Percentiles rank a stretch among this genome's conserved stretches.
phyloP scores from a whole-genome alignment of 768 basidiomycete genomes.

The Butyriboletus loyo region DNA sequence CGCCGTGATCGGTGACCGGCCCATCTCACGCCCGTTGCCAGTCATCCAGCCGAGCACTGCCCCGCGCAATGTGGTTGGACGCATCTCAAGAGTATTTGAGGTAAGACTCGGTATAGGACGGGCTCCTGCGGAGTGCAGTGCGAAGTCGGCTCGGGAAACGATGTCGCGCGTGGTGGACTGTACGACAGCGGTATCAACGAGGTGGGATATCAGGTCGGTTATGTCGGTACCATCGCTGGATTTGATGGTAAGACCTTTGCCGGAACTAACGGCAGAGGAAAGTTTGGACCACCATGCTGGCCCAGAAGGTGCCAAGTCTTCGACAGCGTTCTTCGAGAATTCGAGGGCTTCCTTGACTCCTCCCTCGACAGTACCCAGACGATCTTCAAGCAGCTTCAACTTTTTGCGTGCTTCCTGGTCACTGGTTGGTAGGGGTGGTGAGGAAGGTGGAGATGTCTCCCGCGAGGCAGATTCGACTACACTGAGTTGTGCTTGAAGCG shows the following conservation, averaged over 20 bases:
- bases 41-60: conserved; percentile 56
- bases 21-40: conserved; percentile 59
- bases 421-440: conserved; percentile 21
- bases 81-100: conserved; percentile 69
- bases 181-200: conserved; percentile 76
- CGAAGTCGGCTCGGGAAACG: conserved; percentile 82
- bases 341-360: conserved; percentile 73
- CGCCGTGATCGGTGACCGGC: conserved; percentile 81
- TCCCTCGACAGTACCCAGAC: conserved; percentile 58
- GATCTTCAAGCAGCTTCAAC: conserved; percentile 58
- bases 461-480: conserved; percentile 24
- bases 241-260: conserved; percentile 59
- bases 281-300: conserved; percentile 75
- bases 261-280: conserved; percentile 42
- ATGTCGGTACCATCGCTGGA: conserved; percentile 73
- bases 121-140: conserved; percentile 79
- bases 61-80: conserved; percentile 46
- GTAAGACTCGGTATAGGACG: conserved; percentile 81
- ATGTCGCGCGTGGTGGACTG: conserved; percentile 67
- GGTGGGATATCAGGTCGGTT: conserved; percentile 62
- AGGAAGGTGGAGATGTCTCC: conserved; percentile 13
- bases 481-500: conserved; percentile 44
- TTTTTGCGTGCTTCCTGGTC: conserved; percentile 60
- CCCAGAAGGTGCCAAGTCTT: conserved; percentile 36
- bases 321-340: conserved; percentile 46